Evolutionary conservation across 768 basidiomycete species (phyloP).

Genomic region (Lactarius sanguifluus): DNA sequence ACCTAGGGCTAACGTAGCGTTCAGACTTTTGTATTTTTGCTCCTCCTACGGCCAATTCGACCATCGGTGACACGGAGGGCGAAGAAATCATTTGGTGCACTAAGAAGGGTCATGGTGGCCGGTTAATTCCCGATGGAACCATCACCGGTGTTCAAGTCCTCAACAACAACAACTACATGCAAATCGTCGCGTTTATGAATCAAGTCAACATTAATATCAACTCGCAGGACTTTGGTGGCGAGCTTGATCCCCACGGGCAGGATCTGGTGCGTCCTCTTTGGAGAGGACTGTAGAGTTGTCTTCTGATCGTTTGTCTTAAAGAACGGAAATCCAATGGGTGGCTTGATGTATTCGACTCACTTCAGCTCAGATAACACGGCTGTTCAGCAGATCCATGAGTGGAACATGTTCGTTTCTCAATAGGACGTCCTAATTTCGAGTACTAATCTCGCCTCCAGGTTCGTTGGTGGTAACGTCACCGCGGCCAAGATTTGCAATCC

Average conservation of each 20-base stretch:
- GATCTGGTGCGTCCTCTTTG: slow-evolving; percentile 46
- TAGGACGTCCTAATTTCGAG: neutral
- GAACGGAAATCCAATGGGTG: slow-evolving; percentile 75
- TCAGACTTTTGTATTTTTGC: slow-evolving; percentile 74
- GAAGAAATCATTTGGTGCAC: slow-evolving; percentile 77
- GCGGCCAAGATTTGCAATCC: slow-evolving; percentile 77
- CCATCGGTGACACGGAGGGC: slow-evolving; percentile 66
- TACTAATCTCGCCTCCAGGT: slow-evolving; percentile 44
- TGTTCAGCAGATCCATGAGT: slow-evolving; percentile 59
- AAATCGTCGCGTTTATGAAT: slow-evolving; percentile 62
- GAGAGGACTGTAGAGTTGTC: neutral
- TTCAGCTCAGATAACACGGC: slow-evolving; percentile 46
- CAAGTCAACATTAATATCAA: slow-evolving; percentile 57
- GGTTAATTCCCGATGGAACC: slow-evolving; percentile 67
- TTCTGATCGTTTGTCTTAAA: neutral
- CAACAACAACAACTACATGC: slow-evolving; percentile 56
- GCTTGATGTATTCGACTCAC: slow-evolving; percentile 61
- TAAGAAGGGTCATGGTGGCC: slow-evolving; percentile 67
- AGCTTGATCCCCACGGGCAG: slow-evolving; percentile 75
- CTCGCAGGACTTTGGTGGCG: slow-evolving; percentile 63
- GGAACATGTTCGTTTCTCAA: slow-evolving; percentile 56
- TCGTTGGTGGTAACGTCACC: slow-evolving; percentile 64
- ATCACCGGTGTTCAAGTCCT: slow-evolving; percentile 65
- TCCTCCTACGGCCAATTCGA: slow-evolving; percentile 48
- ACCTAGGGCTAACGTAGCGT: neutral